phyloP scores from a whole-genome alignment of 2,329 filamentous ascomycete genomes.

The Triangularia verruculosa region DNA sequence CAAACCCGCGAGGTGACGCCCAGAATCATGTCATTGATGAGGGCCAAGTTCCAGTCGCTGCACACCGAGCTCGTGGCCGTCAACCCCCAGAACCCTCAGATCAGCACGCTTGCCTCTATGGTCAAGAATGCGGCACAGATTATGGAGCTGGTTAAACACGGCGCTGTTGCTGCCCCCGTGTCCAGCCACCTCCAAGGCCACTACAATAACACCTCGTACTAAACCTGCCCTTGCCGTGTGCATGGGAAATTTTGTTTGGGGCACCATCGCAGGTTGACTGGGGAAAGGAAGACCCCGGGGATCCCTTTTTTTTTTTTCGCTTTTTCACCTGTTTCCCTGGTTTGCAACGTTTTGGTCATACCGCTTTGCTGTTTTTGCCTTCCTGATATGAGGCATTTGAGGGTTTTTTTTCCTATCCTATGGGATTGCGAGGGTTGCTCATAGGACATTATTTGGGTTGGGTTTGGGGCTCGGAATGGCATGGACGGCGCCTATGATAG shows the following conservation, averaged over 20 bases:
- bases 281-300: no score
- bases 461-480: not conserved
- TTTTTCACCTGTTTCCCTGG: not conserved
- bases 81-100: slow-evolving; percentile 45
- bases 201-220: slow-evolving; percentile 19
- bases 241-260: not conserved
- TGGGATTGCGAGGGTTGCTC: not conserved
- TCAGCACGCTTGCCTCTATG: slow-evolving; percentile 48
- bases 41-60: slow-evolving; percentile 51
- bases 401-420: not conserved
- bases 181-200: slow-evolving; percentile 19
- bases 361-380: not conserved
- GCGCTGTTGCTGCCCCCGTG: not conserved
- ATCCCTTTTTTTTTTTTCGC: not conserved
- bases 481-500: not conserved
- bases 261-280: not conserved
- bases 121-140: slow-evolving; percentile 31
- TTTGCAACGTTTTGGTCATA: not conserved
- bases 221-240: not conserved
- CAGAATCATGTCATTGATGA: slow-evolving; percentile 54
- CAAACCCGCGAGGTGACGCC: slow-evolving; percentile 55
- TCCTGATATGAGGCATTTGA: not conserved
- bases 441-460: not conserved
- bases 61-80: slow-evolving; percentile 49
- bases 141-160: slow-evolving; percentile 20